Evolutionary conservation across 106 monocot genomes (phyloP), one percentile per base, ranked within the genome.

Genomic region (Dendrobium chrysotoxum): DNA sequence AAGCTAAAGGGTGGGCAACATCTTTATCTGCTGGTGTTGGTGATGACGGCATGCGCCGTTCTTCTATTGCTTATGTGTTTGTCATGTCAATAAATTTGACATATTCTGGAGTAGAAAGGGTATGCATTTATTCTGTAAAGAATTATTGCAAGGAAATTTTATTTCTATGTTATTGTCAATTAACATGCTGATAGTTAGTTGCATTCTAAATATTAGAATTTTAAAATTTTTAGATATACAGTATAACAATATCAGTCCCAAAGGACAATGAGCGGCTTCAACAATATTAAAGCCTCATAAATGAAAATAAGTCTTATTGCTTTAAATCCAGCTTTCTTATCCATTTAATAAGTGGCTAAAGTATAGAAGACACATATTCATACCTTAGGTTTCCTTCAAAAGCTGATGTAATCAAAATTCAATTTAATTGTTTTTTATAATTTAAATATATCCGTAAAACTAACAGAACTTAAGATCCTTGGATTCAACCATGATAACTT

Each of bases 11-110:
- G 50, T 98, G 90, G 94, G 97, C 92, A 39, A 89, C 82, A 72
- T 92, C 90, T 74, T 81, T 98, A 75, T 92, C 92, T 81, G 90
- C 97, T 64, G 94, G 94, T 61, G 93, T 98, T 88, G 91, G 94
- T 81, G 89, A 92, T 77, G 94, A 90, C 79, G 97, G 97, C 77
- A 91, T 86, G 77, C 82, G 75, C 9, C 80, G 89, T 64, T 94
- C 97, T 35, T 98, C 97, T 72, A 75, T 94, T 79, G 97, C 97
- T 35, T 98, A 91, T 79, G 81, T 98, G 17, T 94, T 98, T 87
- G 83, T 81, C 47, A 86, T 89, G 84, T 86, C 89, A 78, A 86
- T 98, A 77, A 67, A 87, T 81, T 89, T 98, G 17, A 94, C 97
- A 50, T 92, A 98, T 85, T 87, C 87, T 77, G 97, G 97, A 75